These are phyloP conservation scores for Pythium aristosporum DNA, from an alignment of 352 stramenopile genomes.

Conservation along the genomic window DNA sequence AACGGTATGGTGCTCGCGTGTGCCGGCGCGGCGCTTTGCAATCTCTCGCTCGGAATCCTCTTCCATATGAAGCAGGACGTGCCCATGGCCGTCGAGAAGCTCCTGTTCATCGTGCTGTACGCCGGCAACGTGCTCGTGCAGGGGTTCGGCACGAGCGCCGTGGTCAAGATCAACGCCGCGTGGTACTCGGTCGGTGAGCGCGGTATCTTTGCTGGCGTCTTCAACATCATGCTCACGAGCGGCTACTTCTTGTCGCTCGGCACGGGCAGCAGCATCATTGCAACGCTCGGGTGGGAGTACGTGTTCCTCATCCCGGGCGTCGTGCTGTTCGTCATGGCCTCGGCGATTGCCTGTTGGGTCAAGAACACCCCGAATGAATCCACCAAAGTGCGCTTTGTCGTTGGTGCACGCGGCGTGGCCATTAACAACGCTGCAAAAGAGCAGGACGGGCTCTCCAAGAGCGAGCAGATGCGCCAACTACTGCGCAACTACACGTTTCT, in stretches of 20 bases:
- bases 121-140: slow-evolving; percentile 68
- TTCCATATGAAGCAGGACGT: slow-evolving; percentile 40
- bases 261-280: slow-evolving; percentile 59
- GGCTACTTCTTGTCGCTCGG: slow-evolving; percentile 75
- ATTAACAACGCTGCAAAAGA: slow-evolving; percentile 6
- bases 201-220: slow-evolving; percentile 66
- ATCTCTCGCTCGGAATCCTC: slow-evolving; percentile 51
- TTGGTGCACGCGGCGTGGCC: neutral
- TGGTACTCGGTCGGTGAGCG: slow-evolving; percentile 69
- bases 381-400: slow-evolving; percentile 28
- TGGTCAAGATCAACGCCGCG: slow-evolving; percentile 84
- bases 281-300: slow-evolving; percentile 61
- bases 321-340: slow-evolving; percentile 53
- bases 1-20: slow-evolving; percentile 75
- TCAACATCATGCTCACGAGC: slow-evolving; percentile 79
- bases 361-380: slow-evolving; percentile 58
- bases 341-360: slow-evolving; percentile 51
- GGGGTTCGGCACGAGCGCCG: slow-evolving; percentile 73
- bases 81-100: slow-evolving; percentile 31
- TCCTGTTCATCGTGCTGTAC: slow-evolving; percentile 62
- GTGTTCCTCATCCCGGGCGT: slow-evolving; percentile 65
- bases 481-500: slow-evolving; percentile 64
- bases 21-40: slow-evolving; percentile 58
- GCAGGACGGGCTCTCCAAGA: slow-evolving; percentile 29
- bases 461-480: slow-evolving; percentile 53